Evolutionary conservation across 331 rosid species (phyloP).

Genomic region (Acacia concinna): DNA sequence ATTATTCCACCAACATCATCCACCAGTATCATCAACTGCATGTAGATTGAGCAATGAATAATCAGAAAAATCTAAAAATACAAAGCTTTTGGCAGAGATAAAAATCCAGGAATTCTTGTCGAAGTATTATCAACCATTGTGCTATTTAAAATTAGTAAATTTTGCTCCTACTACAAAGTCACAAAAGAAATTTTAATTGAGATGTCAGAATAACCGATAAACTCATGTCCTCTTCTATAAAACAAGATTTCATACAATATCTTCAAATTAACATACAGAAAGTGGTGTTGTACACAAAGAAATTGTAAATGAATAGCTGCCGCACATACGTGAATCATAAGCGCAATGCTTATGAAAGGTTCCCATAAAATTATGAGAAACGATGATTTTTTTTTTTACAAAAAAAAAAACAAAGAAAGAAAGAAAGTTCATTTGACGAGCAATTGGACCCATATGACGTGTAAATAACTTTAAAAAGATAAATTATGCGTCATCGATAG

Average conservation of each 20-base stretch:
- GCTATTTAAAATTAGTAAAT: neutral
- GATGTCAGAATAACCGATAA: neutral
- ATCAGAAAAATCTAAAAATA: neutral
- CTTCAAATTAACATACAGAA: neutral
- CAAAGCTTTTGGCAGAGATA: neutral
- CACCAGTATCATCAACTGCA: slow-evolving; percentile 96
- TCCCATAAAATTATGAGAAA: neutral
- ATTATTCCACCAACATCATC: slow-evolving; percentile 85
- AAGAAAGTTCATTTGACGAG: neutral
- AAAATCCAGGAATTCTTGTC: neutral
- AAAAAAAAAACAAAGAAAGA: too few species aligned
- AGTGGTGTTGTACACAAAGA: too few species aligned
- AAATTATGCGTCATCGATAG: neutral
- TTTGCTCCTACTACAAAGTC: neutral
- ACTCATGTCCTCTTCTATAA: neutral
- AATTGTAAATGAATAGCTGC: neutral
- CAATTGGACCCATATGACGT: neutral
- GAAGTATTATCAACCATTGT: neutral
- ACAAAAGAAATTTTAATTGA: neutral
- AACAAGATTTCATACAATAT: slow-evolving; percentile 5
- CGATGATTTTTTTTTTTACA: neutral
- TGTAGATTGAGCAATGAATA: slow-evolving; percentile 22
- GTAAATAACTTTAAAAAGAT: neutral
- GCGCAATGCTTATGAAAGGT: neutral
- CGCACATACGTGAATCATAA: neutral